Conservation (phyloP, 176 grass and related monocot genomes). For the Ananas comosus region DNA sequence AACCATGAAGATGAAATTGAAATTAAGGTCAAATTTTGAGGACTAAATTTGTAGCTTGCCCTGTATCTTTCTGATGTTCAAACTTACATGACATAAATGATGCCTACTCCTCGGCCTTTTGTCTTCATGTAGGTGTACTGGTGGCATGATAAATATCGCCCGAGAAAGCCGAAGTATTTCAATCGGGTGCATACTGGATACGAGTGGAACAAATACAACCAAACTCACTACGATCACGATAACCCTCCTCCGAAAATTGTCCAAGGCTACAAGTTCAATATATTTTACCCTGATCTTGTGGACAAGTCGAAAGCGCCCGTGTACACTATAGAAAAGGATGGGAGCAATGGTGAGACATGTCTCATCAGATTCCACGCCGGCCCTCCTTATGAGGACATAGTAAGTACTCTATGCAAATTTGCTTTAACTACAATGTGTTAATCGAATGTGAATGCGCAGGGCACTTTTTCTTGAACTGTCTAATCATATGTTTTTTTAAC, state of each 20-base stretch:
- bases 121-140: slow-evolving; percentile 65
- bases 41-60: too few relatives aligned
- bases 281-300: slow-evolving; percentile 97
- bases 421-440: slow-evolving; percentile 6
- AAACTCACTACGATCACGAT: slow-evolving; percentile 94
- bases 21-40: not conserved
- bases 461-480: not conserved
- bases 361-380: slow-evolving; percentile 85
- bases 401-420: slow-evolving; percentile 25
- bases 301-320: slow-evolving; percentile 82
- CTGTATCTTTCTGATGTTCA: not conserved
- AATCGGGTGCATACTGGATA: slow-evolving; percentile 97
- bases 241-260: slow-evolving; percentile 93
- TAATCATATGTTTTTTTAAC: not conserved
- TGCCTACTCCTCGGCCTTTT: not conserved
- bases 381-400: slow-evolving; percentile 95
- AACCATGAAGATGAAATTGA: too few relatives aligned
- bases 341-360: slow-evolving; percentile 77
- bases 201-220: slow-evolving; percentile 99
- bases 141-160: slow-evolving; percentile 97
- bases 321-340: slow-evolving; percentile 89
- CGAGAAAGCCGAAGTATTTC: slow-evolving; percentile 96
- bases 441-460: not conserved
- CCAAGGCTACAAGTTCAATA: slow-evolving; percentile 98
- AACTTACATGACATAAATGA: slow-evolving; percentile 18